Base-by-base conservation (phyloP, 345 rosid species). In the Tarenaya hassleriana region DNA sequence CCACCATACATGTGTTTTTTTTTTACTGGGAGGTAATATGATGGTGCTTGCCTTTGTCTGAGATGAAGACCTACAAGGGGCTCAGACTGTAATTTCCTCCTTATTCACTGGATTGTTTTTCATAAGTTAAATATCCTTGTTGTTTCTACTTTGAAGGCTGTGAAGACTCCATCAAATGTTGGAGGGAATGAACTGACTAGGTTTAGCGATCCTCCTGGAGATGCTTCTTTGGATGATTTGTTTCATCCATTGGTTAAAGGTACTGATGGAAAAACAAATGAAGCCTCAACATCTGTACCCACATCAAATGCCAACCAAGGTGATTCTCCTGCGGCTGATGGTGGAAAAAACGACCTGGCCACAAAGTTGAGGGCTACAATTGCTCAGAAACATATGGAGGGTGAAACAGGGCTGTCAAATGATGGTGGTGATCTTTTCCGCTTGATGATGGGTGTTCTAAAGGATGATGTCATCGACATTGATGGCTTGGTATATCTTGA, bases 131-230 rank as follows among this genome's bases (percentile, higher is more conserved):
- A 38, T 50, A 61, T 66, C 17, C 41, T 34, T 65, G 54, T 41
- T 49, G 19, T 60, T 55, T 51, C 41, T 42, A 50, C 59, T 46
- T 68, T 64, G 51, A 82, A 91, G 95, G 78, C 71, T 71, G 61
- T 39, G 48, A 83, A 88, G 73, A 57, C 77, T 50, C 69, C 82
- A 2, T 62, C 70, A 21, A 48, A 62, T 38, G 43, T 74, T 62
- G 78, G 80, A 52, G 79, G 81, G 41, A 83, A 78, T 62, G 98
- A 80, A 68, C 79, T 88, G 56, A 78, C 81, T 74, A 88, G 83
- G 65, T 88, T 85, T 70, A 92, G 95, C 63, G 97, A 92, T 62
- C 70, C 95, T 66, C 96, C 97, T 4, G 94, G 88, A 61, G 98
- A 88, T 85, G 98, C 95, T 62, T 83, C 83, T 47, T 72, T 92